Evolutionary conservation across 352 stramenopile species (phyloP).

Genomic region (Pythium apleroticum): DNA sequence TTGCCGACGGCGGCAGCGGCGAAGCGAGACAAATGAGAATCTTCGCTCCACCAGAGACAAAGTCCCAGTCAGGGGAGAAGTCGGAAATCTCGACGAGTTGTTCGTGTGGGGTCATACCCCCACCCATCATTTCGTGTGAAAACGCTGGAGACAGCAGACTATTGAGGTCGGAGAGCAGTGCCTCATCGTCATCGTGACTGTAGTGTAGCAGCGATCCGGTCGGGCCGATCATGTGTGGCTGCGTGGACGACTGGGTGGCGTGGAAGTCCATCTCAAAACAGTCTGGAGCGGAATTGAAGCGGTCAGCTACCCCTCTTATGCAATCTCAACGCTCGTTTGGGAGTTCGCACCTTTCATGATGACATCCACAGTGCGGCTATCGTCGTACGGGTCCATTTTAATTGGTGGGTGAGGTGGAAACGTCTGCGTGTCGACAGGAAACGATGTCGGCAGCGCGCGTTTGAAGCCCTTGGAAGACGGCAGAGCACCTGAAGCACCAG

Average conservation of each 20-base stretch:
- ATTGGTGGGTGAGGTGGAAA: not conserved
- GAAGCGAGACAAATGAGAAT: slow-evolving; percentile 75
- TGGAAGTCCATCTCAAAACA: slow-evolving; percentile 54
- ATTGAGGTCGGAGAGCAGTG: slow-evolving; percentile 27
- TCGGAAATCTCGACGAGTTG: slow-evolving; percentile 59
- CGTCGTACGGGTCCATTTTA: slow-evolving; percentile 23
- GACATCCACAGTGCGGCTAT: slow-evolving; percentile 35
- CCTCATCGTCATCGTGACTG: slow-evolving; percentile 29
- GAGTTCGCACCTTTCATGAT: slow-evolving; percentile 58
- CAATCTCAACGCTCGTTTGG: no score
- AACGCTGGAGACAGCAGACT: slow-evolving; percentile 15
- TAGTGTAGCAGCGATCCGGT: slow-evolving; percentile 11
- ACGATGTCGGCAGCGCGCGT: slow-evolving; percentile 28
- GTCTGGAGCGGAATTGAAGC: no score
- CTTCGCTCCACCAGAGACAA: slow-evolving; percentile 70
- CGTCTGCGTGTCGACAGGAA: not conserved
- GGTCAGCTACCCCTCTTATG: no score
- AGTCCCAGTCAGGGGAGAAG: slow-evolving; percentile 87
- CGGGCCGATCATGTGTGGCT: not conserved
- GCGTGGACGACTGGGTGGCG: not conserved
- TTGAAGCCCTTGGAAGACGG: slow-evolving; percentile 47
- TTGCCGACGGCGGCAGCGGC: slow-evolving; percentile 29
- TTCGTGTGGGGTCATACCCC: not conserved
- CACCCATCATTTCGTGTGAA: not conserved
- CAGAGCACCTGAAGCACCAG: not conserved